phyloP scores from a whole-genome alignment of 805 yeast species.

The Hanseniaspora opuntiae region DNA sequence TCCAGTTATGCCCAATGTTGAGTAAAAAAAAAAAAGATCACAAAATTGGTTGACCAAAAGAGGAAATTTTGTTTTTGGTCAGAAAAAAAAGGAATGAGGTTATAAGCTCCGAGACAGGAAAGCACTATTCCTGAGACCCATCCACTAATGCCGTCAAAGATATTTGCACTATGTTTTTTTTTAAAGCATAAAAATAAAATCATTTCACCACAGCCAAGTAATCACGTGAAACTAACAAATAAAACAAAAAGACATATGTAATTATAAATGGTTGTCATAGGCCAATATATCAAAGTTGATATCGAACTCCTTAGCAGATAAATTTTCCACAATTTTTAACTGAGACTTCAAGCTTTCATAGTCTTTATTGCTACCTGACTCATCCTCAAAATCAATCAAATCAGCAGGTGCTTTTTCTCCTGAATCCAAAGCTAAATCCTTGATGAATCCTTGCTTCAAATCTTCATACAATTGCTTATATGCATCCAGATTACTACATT shows the following conservation, averaged over 20 bases:
- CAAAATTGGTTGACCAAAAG: neutral
- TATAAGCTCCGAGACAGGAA: neutral
- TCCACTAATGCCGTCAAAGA: too few species aligned
- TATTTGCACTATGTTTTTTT: too few species aligned
- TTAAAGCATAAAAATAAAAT: too few species aligned
- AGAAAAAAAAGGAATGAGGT: neutral
- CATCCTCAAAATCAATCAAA: slow-evolving; percentile 1
- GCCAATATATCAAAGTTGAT: neutral
- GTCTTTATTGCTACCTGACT: neutral
- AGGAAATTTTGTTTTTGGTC: neutral
- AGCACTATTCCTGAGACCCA: neutral
- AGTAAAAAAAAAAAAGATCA: neutral
- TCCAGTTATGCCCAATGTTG: neutral
- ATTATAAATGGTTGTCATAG: neutral
- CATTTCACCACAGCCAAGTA: too few species aligned
- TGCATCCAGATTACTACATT: neutral
- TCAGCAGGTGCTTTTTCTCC: neutral
- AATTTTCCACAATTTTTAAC: neutral
- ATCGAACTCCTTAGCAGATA: neutral
- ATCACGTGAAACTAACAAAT: too few species aligned
- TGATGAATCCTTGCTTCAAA: neutral
- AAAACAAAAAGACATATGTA: neutral
- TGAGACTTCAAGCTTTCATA: neutral
- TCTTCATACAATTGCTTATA: neutral
- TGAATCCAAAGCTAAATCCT: neutral